phyloP scores from a whole-genome alignment of 139 green algal species.

The Chlamydomonas sp. region DNA sequence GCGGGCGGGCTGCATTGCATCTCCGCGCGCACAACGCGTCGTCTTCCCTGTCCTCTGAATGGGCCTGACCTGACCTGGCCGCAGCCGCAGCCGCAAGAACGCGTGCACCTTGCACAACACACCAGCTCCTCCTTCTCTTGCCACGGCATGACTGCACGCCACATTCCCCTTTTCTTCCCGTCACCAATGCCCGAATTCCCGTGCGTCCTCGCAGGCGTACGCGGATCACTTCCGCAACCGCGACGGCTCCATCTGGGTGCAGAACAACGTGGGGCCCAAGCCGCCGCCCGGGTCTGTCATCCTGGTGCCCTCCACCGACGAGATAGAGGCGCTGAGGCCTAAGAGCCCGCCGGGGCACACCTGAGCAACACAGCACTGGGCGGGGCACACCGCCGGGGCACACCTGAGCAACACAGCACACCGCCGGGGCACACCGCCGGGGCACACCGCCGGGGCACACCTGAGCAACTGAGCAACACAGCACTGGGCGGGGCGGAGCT shows the following conservation, averaged over 20 bases:
- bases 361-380: too few relatives aligned
- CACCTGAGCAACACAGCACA: too few relatives aligned
- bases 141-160: background rate
- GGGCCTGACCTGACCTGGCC: too few relatives aligned
- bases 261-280: conserved; percentile 44
- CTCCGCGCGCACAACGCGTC: too few relatives aligned
- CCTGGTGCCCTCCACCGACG: conserved; percentile 69
- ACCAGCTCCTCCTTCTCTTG: too few relatives aligned
- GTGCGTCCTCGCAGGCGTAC: conserved; percentile 53
- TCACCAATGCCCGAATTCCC: background rate
- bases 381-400: conserved; percentile 46
- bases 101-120: conserved; percentile 25
- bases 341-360: conserved; percentile 44
- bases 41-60: too few relatives aligned
- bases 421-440: too few relatives aligned
- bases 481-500: too few relatives aligned
- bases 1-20: too few relatives aligned
- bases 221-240: conserved; percentile 59
- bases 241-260: conserved; percentile 62
- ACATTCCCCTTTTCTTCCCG: background rate
- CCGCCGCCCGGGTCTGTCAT: conserved; percentile 60
- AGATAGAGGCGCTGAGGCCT: conserved; percentile 79
- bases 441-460: background rate
- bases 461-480: too few relatives aligned
- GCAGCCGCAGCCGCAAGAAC: too few relatives aligned